Evolutionary conservation across 2,329 filamentous ascomycete species (phyloP), one percentile per base, ranked within the genome.

Genomic region (Cladosporium sp.): DNA sequence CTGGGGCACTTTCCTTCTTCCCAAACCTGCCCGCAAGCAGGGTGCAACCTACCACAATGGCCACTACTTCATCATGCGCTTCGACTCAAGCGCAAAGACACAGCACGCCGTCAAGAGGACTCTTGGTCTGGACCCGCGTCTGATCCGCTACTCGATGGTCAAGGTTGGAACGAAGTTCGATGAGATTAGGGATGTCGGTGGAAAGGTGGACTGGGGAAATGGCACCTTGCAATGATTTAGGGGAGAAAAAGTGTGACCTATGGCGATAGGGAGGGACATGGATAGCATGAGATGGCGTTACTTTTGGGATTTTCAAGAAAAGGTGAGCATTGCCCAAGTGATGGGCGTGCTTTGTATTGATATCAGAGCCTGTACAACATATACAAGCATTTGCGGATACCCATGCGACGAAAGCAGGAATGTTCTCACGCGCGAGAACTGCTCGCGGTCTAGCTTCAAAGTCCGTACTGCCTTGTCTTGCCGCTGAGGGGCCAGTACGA

Each of bases 51-150:
- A 98, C 85, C 87, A 87, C 70, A 86, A 88, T 72, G 95, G 95
- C 65, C 93, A 98, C 83, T 96, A 99, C 85, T 99, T 99, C 80
- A 91, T 96, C 76, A 92, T 99, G 91, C 92, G 95, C 73, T 99
- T 97, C 84, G 95, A 99, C 79, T 83, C 90, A 65, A 90, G 89
- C 67, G 82, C 88, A 8, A 79, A 83, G 60, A 89, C 91, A 8
- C 94, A 98, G 80, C 82, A 91, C 71, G 84, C 88, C 52, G 86
- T 99, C 49, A 86, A 90, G 68, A 85, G 85, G 68, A 94, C 91
- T 21, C 84, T 99, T 71, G 86, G 87, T 60, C 84, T 96, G 71
- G 95, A 99, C 81, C 94, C 95, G 49, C 85, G 95, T 66, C 91
- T 98, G 87, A 91, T 99, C 69, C 88, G 93, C 67, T 90, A 93